Conservation (phyloP, 352 stramenopile species). For the Globisporangium takayamanum region DNA sequence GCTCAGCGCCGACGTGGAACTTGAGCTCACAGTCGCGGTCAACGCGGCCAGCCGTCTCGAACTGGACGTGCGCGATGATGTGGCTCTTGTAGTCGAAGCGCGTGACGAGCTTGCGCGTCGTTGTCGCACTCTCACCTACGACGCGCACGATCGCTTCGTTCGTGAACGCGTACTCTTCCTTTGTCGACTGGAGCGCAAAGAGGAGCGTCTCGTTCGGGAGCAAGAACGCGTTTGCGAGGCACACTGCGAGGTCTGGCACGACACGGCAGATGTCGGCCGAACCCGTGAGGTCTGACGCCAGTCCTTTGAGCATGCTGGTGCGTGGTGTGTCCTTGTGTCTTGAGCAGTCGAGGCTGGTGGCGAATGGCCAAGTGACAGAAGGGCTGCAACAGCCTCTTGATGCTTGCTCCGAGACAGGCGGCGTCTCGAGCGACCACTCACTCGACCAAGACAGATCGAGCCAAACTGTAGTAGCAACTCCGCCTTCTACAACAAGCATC, state of each 20-base stretch:
- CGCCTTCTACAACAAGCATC: no score
- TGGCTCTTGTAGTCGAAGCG: constrained; percentile 30
- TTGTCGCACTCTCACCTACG: constrained; percentile 32
- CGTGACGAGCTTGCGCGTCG: constrained; percentile 36
- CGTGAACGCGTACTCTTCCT: constrained; percentile 59
- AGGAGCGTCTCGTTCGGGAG: constrained; percentile 35
- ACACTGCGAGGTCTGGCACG: constrained; percentile 9
- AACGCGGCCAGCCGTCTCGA: constrained; percentile 38
- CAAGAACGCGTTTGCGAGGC: constrained; percentile 31
- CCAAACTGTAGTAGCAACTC: no score
- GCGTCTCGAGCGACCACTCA: no score
- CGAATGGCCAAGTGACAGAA: no score
- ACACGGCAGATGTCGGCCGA: constrained; percentile 47
- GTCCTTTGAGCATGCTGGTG: constrained; percentile 33
- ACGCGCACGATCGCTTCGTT: constrained; percentile 45
- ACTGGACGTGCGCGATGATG: constrained; percentile 21
- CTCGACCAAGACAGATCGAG: no score
- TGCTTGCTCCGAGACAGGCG: no score
- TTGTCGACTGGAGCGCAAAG: constrained; percentile 49
- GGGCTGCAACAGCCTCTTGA: no score
- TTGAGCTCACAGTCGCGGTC: constrained; percentile 43
- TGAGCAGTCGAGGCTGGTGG: no score
- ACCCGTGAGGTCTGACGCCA: constrained; percentile 45
- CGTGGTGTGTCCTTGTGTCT: not conserved
- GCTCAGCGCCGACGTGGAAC: constrained; percentile 20